These are phyloP conservation scores for Lobosporangium transversale DNA, from an alignment of 192 early-diverging fungal species.

Conservation along the genomic window DNA sequence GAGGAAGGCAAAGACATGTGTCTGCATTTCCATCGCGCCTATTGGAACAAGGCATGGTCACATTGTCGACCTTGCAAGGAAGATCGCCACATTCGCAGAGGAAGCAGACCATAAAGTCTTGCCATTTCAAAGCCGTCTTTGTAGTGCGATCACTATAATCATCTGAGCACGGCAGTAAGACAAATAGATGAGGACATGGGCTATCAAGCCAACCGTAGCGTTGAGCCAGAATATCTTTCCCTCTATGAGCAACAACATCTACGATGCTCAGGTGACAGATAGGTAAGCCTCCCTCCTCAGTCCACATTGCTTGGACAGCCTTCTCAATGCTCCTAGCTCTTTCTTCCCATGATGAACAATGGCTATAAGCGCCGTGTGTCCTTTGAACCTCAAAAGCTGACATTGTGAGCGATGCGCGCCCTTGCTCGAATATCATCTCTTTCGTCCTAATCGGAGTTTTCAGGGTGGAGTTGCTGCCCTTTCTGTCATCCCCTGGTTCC, in stretches of 20 bases:
- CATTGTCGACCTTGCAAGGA: neutral
- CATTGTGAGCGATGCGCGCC: neutral
- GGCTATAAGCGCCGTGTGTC: neutral
- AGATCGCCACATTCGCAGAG: slow-evolving; percentile 41
- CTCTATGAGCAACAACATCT: slow-evolving; percentile 25
- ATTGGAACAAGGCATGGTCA: neutral
- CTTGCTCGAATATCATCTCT: neutral
- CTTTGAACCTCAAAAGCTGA: neutral
- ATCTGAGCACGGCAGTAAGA: slow-evolving; percentile 38
- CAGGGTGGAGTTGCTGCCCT: too few species aligned
- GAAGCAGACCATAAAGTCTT: slow-evolving; percentile 28
- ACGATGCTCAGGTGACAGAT: neutral
- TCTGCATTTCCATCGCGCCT: neutral
- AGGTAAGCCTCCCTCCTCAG: neutral
- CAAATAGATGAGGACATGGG: slow-evolving; percentile 30
- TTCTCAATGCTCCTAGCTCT: neutral
- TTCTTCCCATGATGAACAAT: neutral
- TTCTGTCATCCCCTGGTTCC: too few species aligned
- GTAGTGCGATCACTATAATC: neutral
- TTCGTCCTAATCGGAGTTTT: too few species aligned
- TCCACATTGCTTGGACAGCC: slow-evolving; percentile 1
- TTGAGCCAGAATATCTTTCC: slow-evolving; percentile 14
- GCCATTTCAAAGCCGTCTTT: slow-evolving; percentile 9
- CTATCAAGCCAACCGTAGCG: slow-evolving; percentile 37
- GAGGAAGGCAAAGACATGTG: slow-evolving; percentile 2